Base-by-base conservation (phyloP, 2,329 filamentous ascomycete species). In the Alternaria solani region DNA sequence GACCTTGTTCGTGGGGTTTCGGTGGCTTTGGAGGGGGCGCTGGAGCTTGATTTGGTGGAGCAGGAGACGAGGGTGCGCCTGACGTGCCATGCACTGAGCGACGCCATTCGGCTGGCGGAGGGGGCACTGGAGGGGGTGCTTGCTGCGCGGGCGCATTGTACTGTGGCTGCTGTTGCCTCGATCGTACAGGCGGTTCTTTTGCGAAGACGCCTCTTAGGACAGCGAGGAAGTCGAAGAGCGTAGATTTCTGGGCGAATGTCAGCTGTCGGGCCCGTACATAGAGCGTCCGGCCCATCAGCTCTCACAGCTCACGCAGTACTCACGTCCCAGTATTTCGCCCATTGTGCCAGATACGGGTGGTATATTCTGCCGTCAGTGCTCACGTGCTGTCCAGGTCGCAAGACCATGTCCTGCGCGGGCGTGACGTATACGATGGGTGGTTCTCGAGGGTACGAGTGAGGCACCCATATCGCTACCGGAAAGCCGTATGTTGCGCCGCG, bases 361-460 rank as follows among this genome's bases (percentile, higher is more conserved):
- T 98, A 99, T 65, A 98, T 88, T 76, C 92, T 90, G 26, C 95
- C 95, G 73, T 98, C 94, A 5, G 92, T 89, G 73, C 95, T 93
- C 61, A 99, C 93, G 82, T 99, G 93, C 75, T 99, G 95, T 0
- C 95, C 95, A 1, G 94, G 93, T 20, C 94, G 87, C 42, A 99
- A 90, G 66, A 91, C 81, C 93, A 99, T 98, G 65, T 89, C 91
- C 66, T 92, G 90, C 5, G 91, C 92, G 3, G 95, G 94, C 7
- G 89, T 94, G 42, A 98, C 92, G 78, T 97, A 98, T 59, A 91
- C 88, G 47, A 98, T 86, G 1, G 95, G 95, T 0, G 93, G 85
- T 71, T 96, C 92, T 63, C 88, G 85, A 1, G 95, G 95, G 76
- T 98, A 99, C 55, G 88, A 87, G 75, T 96, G 92, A 4, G 95